These are phyloP conservation scores for Lycium barbarum DNA, from an alignment of 257 asterid species.

Conservation along the genomic window DNA sequence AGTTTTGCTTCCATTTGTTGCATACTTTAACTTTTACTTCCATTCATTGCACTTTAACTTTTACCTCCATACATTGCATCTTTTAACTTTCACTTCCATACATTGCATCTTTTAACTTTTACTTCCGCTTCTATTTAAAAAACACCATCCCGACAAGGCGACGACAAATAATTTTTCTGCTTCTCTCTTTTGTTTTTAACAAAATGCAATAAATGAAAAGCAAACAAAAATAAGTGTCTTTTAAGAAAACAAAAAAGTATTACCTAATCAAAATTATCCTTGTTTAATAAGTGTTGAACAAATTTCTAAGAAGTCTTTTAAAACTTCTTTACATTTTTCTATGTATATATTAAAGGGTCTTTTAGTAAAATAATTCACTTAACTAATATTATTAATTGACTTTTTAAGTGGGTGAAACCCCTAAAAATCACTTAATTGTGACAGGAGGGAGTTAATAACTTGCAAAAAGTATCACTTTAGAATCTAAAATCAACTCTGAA, in stretches of 20 bases:
- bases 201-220: neutral
- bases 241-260: neutral
- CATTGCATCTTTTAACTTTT: neutral
- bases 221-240: neutral
- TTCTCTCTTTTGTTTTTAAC: neutral
- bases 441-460: neutral
- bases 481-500: neutral
- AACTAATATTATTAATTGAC: neutral
- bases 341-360: neutral
- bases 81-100: neutral
- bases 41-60: neutral
- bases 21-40: neutral
- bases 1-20: neutral
- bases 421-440: neutral
- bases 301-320: neutral
- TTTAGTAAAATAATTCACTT: conserved; percentile 10
- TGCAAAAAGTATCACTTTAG: neutral
- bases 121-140: neutral
- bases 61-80: no score
- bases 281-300: neutral
- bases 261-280: neutral
- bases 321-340: neutral
- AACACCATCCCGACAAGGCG: neutral
- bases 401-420: neutral
- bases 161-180: neutral